Conservation (phyloP, 805 yeast genomes). For the Wickerhamomyces bovis region DNA sequence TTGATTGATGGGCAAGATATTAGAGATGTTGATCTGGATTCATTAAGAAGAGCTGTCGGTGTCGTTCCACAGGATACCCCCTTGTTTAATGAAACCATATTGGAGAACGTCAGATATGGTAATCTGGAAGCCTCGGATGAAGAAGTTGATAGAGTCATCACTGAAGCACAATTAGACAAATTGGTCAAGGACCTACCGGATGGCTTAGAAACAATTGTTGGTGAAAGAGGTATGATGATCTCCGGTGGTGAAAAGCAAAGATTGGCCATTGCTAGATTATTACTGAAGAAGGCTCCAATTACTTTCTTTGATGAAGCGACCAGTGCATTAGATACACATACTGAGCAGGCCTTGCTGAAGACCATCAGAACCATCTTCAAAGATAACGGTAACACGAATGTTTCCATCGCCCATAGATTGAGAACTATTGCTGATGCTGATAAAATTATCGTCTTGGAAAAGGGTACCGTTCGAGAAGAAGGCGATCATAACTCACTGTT, state of each 20-base stretch:
- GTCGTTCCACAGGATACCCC: slow-evolving; percentile 99
- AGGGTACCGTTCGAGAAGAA: slow-evolving; percentile 79
- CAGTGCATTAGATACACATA: slow-evolving; percentile 92
- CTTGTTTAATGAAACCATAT: slow-evolving; percentile 81
- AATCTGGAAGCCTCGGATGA: slow-evolving; percentile 64
- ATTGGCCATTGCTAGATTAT: slow-evolving; percentile 86
- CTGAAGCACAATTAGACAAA: slow-evolving; percentile 60
- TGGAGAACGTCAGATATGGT: slow-evolving; percentile 87
- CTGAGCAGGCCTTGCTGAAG: slow-evolving; percentile 76
- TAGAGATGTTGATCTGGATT: slow-evolving; percentile 63
- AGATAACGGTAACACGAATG: slow-evolving; percentile 59
- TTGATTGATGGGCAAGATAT: slow-evolving; percentile 88
- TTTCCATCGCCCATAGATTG: slow-evolving; percentile 89
- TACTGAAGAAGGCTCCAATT: slow-evolving; percentile 80
- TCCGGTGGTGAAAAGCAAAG: slow-evolving; percentile 99
- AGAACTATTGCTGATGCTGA: slow-evolving; percentile 93
- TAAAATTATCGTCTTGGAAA: slow-evolving; percentile 78
- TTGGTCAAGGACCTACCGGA: slow-evolving; percentile 71
- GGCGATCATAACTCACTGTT: slow-evolving; percentile 74
- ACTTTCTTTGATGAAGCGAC: slow-evolving; percentile 97
- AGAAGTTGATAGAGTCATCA: slow-evolving; percentile 60
- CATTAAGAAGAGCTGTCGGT: slow-evolving; percentile 70
- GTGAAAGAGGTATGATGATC: slow-evolving; percentile 98
- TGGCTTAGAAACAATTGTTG: slow-evolving; percentile 82
- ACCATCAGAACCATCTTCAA: slow-evolving; percentile 67